Evolutionary conservation across 805 yeast species (phyloP).

Genomic region (Saccharomycopsis fermentans): DNA sequence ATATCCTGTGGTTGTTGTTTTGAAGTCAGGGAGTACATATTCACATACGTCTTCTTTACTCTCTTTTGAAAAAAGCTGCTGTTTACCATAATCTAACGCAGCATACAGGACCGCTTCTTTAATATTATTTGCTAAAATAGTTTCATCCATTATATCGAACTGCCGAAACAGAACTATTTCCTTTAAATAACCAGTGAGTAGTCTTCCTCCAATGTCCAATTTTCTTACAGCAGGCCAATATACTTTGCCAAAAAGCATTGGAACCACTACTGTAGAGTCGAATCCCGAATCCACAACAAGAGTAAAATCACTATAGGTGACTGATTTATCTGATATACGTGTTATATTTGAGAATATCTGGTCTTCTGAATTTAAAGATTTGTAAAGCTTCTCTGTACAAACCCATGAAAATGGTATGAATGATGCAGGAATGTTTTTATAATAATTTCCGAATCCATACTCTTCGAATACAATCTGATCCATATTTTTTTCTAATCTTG

Average conservation of each 20-base stretch:
- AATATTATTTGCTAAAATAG: constrained; percentile 70
- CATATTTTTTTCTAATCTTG: constrained; percentile 69
- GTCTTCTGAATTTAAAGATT: constrained; percentile 18
- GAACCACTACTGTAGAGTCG: constrained; percentile 78
- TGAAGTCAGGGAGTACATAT: constrained; percentile 82
- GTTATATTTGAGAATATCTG: constrained; percentile 21
- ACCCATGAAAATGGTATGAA: constrained; percentile 52
- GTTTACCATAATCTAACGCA: constrained; percentile 44
- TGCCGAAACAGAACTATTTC: constrained; percentile 85
- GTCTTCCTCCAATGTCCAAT: constrained; percentile 79
- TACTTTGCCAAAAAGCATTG: constrained; percentile 69
- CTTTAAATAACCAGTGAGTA: constrained; percentile 70
- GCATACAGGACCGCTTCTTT: constrained; percentile 71
- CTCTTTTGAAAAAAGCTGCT: constrained; percentile 32
- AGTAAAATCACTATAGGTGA: constrained; percentile 44
- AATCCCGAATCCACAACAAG: constrained; percentile 84
- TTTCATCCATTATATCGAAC: constrained; percentile 89
- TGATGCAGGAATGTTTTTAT: constrained; percentile 52
- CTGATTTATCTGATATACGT: constrained; percentile 19
- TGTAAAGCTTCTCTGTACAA: constrained; percentile 23
- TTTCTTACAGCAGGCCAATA: constrained; percentile 69
- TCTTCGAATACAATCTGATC: constrained; percentile 95
- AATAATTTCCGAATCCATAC: constrained; percentile 65
- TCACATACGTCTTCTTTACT: constrained; percentile 28
- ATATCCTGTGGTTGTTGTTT: constrained; percentile 69